Percentiles rank a stretch among this genome's conserved stretches.
These are phyloP conservation scores for Sporothrix variecibatus DNA, from an alignment of 2,329 filamentous ascomycete species.

Conservation along the genomic window DNA sequence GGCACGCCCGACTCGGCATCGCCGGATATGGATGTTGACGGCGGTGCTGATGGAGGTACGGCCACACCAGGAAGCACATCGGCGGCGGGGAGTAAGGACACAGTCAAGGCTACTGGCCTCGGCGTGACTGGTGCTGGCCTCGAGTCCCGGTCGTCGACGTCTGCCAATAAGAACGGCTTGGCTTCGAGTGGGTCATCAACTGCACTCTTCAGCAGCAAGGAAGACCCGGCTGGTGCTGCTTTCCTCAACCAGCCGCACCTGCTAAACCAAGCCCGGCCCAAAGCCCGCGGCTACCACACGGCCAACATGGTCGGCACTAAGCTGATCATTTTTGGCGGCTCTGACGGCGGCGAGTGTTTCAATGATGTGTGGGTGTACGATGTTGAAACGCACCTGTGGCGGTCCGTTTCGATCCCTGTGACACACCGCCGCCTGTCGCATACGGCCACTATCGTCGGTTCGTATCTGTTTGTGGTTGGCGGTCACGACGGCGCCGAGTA, in stretches of 20 bases:
- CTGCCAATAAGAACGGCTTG: background rate
- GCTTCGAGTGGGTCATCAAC: background rate
- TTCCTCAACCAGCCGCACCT: constrained; percentile 14
- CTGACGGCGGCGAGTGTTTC: constrained; percentile 71
- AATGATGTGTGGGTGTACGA: constrained; percentile 74
- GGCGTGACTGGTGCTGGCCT: constrained; percentile 16
- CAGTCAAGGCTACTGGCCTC: constrained; percentile 15
- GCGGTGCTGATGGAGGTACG: constrained; percentile 2
- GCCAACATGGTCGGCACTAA: constrained; percentile 73
- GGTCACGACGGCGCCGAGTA: constrained; percentile 72
- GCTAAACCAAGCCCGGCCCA: constrained; percentile 48
- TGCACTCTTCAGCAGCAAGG: background rate
- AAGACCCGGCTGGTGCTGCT: constrained; percentile 36
- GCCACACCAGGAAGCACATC: background rate
- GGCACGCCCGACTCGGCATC: constrained; percentile 38
- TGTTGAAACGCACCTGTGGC: constrained; percentile 63
- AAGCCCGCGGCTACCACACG: constrained; percentile 69
- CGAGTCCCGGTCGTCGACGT: constrained; percentile 4
- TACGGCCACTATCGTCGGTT: constrained; percentile 68
- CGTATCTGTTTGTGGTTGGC: constrained; percentile 69
- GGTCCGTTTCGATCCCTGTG: constrained; percentile 58
- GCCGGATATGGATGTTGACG: background rate
- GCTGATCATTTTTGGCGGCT: constrained; percentile 70
- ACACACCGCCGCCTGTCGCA: constrained; percentile 68
- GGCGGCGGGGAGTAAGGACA: background rate